Evolutionary conservation across 2,329 filamentous ascomycete genomes (phyloP).

Genomic region (Aureobasidium pullulans): DNA sequence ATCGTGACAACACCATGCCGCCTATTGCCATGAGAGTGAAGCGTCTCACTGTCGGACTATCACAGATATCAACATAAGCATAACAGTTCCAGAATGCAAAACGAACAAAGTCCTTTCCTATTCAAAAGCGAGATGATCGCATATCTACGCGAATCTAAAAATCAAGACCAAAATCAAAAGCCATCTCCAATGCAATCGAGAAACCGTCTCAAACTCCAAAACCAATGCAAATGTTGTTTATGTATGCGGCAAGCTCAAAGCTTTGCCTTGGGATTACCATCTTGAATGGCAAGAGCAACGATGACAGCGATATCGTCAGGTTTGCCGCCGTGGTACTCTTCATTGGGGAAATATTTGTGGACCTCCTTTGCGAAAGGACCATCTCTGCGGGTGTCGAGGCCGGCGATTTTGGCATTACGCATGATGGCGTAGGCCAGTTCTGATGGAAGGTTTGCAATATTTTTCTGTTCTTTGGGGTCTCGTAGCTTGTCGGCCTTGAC

Average conservation of each 20-base stretch:
- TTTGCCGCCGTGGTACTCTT: conserved; percentile 87
- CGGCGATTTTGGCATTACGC: conserved; percentile 74
- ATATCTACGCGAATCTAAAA: background rate
- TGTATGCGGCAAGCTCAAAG: background rate
- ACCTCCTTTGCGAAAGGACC: conserved; percentile 95
- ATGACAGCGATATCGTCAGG: conserved; percentile 92
- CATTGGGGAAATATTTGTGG: conserved; percentile 75
- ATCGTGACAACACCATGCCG: too few species aligned
- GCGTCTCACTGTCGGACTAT: too few species aligned
- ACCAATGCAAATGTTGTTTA: background rate
- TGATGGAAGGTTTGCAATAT: conserved; percentile 46
- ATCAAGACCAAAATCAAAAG: background rate
- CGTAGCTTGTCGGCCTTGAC: conserved; percentile 11
- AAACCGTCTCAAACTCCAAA: background rate
- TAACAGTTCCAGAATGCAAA: too few species aligned
- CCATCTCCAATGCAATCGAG: background rate
- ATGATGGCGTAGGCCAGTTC: conserved; percentile 73
- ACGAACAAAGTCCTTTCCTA: background rate
- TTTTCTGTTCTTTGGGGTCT: background rate
- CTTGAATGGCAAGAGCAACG: conserved; percentile 68
- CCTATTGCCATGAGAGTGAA: too few species aligned
- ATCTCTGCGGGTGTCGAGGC: conserved; percentile 71
- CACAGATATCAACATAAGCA: too few species aligned
- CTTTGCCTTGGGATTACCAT: conserved; percentile 24
- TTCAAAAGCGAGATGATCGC: background rate